phyloP scores from a whole-genome alignment of 2,329 filamentous ascomycete genomes.

The Ramularia endophylla region DNA sequence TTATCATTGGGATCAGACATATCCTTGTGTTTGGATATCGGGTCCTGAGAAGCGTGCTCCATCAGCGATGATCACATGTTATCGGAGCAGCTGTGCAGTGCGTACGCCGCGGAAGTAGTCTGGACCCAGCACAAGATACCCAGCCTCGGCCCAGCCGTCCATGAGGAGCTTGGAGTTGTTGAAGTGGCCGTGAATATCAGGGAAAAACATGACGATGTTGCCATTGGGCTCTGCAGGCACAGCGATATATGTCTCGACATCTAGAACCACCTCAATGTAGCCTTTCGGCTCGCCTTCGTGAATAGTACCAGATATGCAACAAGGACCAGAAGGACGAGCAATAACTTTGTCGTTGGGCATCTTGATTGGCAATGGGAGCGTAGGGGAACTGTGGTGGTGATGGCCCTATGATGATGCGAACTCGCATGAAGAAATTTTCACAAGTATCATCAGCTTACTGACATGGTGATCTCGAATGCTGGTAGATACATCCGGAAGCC shows the following conservation, averaged over 20 bases:
- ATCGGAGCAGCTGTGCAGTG: no score
- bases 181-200: constrained; percentile 19
- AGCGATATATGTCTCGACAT: constrained; percentile 16
- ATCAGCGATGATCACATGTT: no score
- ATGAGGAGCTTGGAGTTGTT: constrained; percentile 16
- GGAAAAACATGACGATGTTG: constrained; percentile 18
- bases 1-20: constrained; percentile 8
- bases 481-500: no score
- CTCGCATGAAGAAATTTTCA: no score
- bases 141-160: constrained; percentile 17
- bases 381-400: no score
- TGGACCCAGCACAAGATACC: constrained; percentile 11
- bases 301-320: constrained; percentile 1
- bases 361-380: not conserved
- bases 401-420: no score
- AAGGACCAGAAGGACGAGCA: not conserved
- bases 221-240: constrained; percentile 16
- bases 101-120: constrained; percentile 20
- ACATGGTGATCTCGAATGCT: no score
- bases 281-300: constrained; percentile 16
- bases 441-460: no score
- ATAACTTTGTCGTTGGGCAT: constrained; percentile 2
- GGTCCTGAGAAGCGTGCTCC: no score
- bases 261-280: constrained; percentile 7
- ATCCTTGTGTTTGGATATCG: constrained; percentile 12